Percentiles rank a stretch among this genome's conserved stretches.
Evolutionary conservation across 371 early-diverging fungal genomes (phyloP).

Genomic region (Lichtheimia corymbifera): DNA sequence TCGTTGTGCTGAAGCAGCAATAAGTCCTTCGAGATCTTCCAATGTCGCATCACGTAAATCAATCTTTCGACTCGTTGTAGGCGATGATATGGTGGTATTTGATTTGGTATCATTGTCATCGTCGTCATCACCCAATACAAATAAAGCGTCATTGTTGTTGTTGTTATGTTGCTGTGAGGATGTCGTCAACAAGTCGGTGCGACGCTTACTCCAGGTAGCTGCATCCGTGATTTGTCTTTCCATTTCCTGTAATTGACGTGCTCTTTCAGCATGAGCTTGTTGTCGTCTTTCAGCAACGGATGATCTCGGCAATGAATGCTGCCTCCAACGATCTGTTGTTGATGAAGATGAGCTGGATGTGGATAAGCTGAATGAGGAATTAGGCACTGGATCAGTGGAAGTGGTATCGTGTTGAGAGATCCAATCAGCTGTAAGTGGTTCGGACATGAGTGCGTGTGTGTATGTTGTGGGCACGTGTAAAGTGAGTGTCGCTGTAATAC

Average conservation of each 20-base stretch:
- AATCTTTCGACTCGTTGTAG: conserved; percentile 8
- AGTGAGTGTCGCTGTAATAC: not conserved
- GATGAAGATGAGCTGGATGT: conserved; percentile 14
- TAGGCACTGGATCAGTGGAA: conserved; percentile 4
- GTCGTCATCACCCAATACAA: not conserved
- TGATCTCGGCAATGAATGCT: not conserved
- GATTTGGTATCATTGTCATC: not conserved
- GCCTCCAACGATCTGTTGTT: conserved; percentile 9
- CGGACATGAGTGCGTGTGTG: too few species aligned
- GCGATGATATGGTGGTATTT: not conserved
- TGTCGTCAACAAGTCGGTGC: conserved; percentile 28
- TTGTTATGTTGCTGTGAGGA: conserved; percentile 11
- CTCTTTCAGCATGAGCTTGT: conserved; percentile 36
- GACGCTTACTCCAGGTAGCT: conserved; percentile 31
- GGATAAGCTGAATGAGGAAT: conserved; percentile 12
- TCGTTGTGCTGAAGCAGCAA: conserved; percentile 50
- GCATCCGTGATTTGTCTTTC: conserved; percentile 43
- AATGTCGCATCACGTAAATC: conserved; percentile 42
- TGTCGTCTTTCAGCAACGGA: conserved; percentile 23
- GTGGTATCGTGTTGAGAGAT: not conserved
- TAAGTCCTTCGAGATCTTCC: conserved; percentile 46
- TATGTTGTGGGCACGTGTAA: not conserved
- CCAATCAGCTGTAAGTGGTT: too few species aligned
- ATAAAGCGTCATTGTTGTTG: too few species aligned
- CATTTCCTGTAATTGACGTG: conserved; percentile 40